These are phyloP conservation scores for Fusarium longipes DNA, from an alignment of 2,329 filamentous ascomycete genomes.

Conservation along the genomic window DNA sequence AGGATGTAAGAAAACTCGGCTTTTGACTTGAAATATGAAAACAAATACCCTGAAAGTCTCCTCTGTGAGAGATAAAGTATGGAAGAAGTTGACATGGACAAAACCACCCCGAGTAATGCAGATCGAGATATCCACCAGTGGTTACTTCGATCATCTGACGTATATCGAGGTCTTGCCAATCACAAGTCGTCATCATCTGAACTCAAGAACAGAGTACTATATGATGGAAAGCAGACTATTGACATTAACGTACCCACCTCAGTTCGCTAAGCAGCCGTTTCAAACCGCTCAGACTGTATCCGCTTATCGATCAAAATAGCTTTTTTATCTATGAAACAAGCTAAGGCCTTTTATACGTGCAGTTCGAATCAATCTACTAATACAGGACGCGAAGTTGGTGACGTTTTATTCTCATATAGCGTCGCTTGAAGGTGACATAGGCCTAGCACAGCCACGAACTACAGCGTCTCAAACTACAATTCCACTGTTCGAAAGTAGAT, in stretches of 20 bases:
- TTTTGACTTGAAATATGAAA: too few relatives aligned
- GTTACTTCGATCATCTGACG: too few relatives aligned
- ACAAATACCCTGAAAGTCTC: too few relatives aligned
- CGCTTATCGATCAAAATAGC: background rate
- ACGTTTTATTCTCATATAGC: background rate
- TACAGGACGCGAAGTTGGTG: background rate
- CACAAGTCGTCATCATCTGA: too few relatives aligned
- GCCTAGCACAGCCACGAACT: too few relatives aligned
- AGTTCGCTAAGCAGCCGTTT: background rate
- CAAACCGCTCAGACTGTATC: background rate
- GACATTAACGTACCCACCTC: background rate
- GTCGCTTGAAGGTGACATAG: background rate
- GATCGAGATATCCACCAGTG: too few relatives aligned
- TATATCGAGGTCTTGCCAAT: too few relatives aligned
- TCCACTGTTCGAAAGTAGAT: background rate
- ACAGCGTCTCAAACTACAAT: background rate
- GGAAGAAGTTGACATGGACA: too few relatives aligned
- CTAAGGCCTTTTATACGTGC: background rate
- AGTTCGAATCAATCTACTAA: background rate
- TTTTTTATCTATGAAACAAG: background rate
- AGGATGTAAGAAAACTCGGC: too few relatives aligned
- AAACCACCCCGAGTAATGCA: too few relatives aligned
- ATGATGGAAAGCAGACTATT: background rate
- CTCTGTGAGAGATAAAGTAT: too few relatives aligned
- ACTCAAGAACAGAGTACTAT: too few relatives aligned